A percentile compares a stretch with the other conserved stretches of the same genome.
These are phyloP conservation scores for Ophiostoma perfectum DNA, from an alignment of 2,329 filamentous ascomycete species.

Conservation along the genomic window DNA sequence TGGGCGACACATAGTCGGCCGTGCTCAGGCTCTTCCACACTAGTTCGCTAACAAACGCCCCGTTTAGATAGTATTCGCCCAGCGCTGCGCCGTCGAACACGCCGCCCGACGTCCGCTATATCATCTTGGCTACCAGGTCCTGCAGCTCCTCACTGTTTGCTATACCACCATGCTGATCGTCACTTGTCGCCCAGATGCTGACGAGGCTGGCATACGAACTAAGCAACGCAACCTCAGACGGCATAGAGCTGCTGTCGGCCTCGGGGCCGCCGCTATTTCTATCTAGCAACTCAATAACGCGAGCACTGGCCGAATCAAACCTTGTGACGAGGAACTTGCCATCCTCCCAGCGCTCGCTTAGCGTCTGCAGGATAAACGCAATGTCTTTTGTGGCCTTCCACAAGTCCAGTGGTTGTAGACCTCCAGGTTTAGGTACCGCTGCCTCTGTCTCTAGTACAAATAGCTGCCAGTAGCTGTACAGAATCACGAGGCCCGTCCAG, in stretches of 20 bases:
- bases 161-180: background rate
- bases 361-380: constrained; percentile 27
- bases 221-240: constrained; percentile 26
- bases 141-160: constrained; percentile 19
- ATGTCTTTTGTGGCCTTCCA: constrained; percentile 29
- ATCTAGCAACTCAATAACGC: constrained; percentile 24
- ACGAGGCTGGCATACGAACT: constrained; percentile 26
- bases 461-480: constrained; percentile 29
- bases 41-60: background rate
- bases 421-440: background rate
- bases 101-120: constrained; percentile 5
- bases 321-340: constrained; percentile 26
- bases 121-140: constrained; percentile 21
- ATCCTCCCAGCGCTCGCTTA: constrained; percentile 29
- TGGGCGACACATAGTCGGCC: background rate
- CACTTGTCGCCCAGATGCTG: constrained; percentile 25
- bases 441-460: too few relatives aligned
- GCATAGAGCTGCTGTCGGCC: constrained; percentile 14
- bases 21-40: constrained; percentile 1
- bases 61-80: constrained; percentile 1
- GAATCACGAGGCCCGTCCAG: constrained; percentile 27
- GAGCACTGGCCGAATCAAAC: constrained; percentile 25
- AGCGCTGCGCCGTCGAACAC: background rate
- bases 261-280: background rate
- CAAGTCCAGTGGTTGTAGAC: constrained; percentile 21